Percentiles rank a stretch among this genome's conserved stretches.
Conservation (phyloP, 2,329 filamentous ascomycete species). For the Ploettnerulaceae sp. region DNA sequence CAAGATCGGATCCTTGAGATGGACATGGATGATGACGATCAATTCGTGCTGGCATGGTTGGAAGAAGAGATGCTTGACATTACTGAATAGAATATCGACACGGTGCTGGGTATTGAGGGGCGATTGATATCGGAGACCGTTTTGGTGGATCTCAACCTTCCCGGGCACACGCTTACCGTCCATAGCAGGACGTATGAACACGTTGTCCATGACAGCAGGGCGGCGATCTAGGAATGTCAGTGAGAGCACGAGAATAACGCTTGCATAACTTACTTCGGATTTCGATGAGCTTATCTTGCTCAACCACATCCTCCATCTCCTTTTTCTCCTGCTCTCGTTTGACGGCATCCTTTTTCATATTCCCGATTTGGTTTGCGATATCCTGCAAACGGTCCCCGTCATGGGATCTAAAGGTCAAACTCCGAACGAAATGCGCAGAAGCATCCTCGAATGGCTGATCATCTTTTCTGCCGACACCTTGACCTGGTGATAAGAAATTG, state of each 20-base stretch:
- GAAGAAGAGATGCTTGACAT: conserved; percentile 98
- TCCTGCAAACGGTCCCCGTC: conserved; percentile 85
- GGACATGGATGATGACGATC: conserved; percentile 96
- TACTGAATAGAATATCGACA: conserved; percentile 94
- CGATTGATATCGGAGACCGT: conserved; percentile 93
- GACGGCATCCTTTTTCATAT: conserved; percentile 87
- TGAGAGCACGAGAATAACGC: conserved; percentile 4
- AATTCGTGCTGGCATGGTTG: conserved; percentile 94
- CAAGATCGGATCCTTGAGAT: conserved; percentile 96
- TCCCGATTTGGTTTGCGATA: conserved; percentile 88
- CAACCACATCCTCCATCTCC: conserved; percentile 97
- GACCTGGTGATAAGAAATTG: conserved; percentile 94
- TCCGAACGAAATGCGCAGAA: conserved; percentile 90
- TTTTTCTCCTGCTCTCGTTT: conserved; percentile 98
- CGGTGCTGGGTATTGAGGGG: conserved; percentile 73
- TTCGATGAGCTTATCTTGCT: conserved; percentile 95
- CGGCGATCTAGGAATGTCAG: conserved; percentile 68
- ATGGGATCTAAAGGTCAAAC: conserved; percentile 88
- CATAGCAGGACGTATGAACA: conserved; percentile 91
- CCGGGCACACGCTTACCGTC: conserved; percentile 96
- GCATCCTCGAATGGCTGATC: conserved; percentile 98
- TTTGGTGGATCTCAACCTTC: conserved; percentile 96
- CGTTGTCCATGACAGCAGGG: conserved; percentile 83
- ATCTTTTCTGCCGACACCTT: conserved; percentile 94
- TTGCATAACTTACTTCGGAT: conserved; percentile 69